Evolutionary conservation across 495 filamentous ascomycete species (phyloP).

Genomic region (Lophiotrema nucula): DNA sequence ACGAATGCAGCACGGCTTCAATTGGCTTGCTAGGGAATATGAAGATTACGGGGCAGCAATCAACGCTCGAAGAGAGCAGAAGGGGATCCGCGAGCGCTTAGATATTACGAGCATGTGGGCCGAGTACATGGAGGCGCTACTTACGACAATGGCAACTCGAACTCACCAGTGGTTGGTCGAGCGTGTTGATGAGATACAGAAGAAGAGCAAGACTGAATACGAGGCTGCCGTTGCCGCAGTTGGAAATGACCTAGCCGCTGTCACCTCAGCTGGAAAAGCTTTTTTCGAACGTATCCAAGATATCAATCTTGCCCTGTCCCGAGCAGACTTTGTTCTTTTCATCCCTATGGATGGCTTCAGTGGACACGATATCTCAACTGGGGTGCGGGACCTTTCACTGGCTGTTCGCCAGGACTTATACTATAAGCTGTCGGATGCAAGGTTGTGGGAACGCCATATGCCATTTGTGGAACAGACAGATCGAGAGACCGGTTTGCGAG

Average conservation of each 20-base stretch:
- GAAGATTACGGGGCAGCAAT: not conserved
- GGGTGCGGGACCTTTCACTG: not conserved
- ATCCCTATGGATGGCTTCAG: slow-evolving; percentile 14
- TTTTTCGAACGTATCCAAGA: slow-evolving; percentile 1
- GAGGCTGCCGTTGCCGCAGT: not conserved
- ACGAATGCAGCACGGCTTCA: not conserved
- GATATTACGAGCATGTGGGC: slow-evolving; percentile 6
- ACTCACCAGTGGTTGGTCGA: slow-evolving; percentile 10
- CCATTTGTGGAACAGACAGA: not conserved
- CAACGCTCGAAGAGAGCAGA: slow-evolving; percentile 1
- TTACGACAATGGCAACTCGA: not conserved
- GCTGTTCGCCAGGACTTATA: not conserved
- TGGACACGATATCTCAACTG: not conserved
- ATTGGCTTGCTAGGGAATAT: not conserved
- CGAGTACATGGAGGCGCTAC: not conserved
- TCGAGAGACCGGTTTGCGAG: not conserved
- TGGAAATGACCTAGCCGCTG: not conserved
- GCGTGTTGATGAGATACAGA: slow-evolving; percentile 7
- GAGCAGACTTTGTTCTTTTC: not conserved
- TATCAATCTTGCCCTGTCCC: not conserved
- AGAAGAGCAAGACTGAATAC: not conserved
- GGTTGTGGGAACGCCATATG: not conserved
- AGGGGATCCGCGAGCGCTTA: not conserved
- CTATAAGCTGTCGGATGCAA: not conserved
- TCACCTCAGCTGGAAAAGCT: not conserved